Base-by-base conservation (phyloP, 1,284 basidiomycete species). In the Malassezia yamatoensis region DNA sequence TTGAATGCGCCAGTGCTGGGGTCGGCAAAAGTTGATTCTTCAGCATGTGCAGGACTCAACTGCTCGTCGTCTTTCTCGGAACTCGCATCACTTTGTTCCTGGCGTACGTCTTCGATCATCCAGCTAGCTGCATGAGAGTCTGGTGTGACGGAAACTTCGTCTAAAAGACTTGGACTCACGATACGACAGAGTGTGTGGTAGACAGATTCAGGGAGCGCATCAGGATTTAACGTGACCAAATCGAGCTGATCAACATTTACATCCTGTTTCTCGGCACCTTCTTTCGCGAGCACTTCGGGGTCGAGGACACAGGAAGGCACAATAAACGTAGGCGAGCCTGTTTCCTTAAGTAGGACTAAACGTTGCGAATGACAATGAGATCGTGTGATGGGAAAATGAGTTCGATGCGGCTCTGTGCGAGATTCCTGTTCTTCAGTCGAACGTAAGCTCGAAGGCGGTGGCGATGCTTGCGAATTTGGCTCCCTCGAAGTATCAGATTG, bases 161-260 rank as follows among this genome's bases (percentile, higher is more conserved):
- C 45, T 11, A 58, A 38, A 40, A 58, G 15, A 29, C 39, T 38
- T 5, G 45, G 39, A 29, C 50, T 51, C 12, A 58, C 51, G 16
- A 58, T 58, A 15, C 51, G 55, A 24, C 46, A 44, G 21, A 58
- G 37, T 7, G 38, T 8, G 20, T 53, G 50, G 38, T 53, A 53
- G 8, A 53, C 51, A 6, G 39, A 15, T 21, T 49, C 55, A 6
- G 55, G 55, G 3, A 58, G 36, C 16, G 45, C 39, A 6, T 44
- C 51, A 0, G 51, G 38, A 48, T 53, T 47, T 15, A 58, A 37
- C 12, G 45, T 50, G 29, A 33, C 21, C 55, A 58, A 52, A 8
- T 58, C 55, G 16, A 58, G 41, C n/a, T 20, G 32, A 18, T 58
- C 55, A 2, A 34, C 15, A 33, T 49, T 13, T 12, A 58, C 38